Evolutionary conservation across 2,329 filamentous ascomycete genomes (phyloP).

Genomic region (Botrytis aclada): DNA sequence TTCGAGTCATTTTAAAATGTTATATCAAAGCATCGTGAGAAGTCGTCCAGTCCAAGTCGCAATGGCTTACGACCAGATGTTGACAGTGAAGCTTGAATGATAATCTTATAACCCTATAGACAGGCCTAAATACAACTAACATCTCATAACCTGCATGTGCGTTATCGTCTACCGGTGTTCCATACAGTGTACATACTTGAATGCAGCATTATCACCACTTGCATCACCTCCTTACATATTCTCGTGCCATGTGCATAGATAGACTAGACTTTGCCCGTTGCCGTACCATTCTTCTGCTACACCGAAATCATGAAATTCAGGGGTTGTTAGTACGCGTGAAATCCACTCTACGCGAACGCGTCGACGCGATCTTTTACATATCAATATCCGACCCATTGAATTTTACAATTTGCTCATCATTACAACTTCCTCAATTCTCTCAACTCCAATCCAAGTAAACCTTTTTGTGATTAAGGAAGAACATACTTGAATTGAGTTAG

Average conservation of each 20-base stretch:
- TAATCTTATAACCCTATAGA: neutral
- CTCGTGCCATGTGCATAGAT: neutral
- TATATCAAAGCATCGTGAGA: neutral
- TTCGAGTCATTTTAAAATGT: neutral
- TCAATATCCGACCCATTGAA: neutral
- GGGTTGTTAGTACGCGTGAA: constrained; percentile 2
- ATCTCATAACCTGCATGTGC: neutral
- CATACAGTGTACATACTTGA: neutral
- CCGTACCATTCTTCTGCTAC: neutral
- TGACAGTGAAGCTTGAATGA: neutral
- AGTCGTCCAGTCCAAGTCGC: neutral
- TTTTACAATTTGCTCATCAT: neutral
- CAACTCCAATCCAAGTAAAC: constrained; percentile 13
- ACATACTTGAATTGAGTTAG: constrained; percentile 14
- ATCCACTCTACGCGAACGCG: constrained; percentile 16
- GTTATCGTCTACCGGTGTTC: neutral
- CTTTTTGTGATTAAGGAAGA: constrained; percentile 21
- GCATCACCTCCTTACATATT: neutral
- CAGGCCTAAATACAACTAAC: neutral
- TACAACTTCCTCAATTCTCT: constrained; percentile 11
- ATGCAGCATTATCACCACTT: neutral
- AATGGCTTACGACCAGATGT: neutral
- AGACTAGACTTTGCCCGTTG: neutral
- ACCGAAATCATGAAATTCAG: constrained; percentile 1
- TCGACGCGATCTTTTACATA: constrained; percentile 3